These are phyloP conservation scores for Aspergillus thermomutatus DNA, from an alignment of 2,329 filamentous ascomycete genomes.

Conservation along the genomic window DNA sequence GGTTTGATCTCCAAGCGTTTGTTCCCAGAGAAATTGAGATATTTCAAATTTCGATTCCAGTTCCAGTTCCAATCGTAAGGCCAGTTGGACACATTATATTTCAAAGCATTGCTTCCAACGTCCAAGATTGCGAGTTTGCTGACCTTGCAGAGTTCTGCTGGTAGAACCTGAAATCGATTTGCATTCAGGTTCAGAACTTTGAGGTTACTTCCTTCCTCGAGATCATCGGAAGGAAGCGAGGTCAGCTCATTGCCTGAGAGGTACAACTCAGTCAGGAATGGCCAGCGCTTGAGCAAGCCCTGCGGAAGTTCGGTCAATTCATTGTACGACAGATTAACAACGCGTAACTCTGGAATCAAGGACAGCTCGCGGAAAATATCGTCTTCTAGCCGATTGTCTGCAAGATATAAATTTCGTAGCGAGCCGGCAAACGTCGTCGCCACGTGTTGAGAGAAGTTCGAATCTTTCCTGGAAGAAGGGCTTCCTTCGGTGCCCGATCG, in stretches of 20 bases:
- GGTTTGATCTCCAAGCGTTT: slow-evolving; percentile 88
- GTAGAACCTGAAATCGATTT: slow-evolving; percentile 96
- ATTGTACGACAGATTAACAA: slow-evolving; percentile 94
- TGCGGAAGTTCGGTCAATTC: slow-evolving; percentile 89
- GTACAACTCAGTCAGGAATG: slow-evolving; percentile 85
- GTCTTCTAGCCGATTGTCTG: slow-evolving; percentile 90
- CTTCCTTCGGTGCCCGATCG: slow-evolving; percentile 59
- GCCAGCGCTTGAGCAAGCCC: slow-evolving; percentile 83
- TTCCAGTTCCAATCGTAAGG: slow-evolving; percentile 99
- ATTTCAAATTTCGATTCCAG: slow-evolving; percentile 90
- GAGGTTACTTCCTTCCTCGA: slow-evolving; percentile 83
- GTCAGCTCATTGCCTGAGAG: slow-evolving; percentile 93
- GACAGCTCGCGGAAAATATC: slow-evolving; percentile 92
- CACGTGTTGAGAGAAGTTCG: slow-evolving; percentile 73
- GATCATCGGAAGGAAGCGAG: slow-evolving; percentile 84
- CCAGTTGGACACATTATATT: slow-evolving; percentile 99
- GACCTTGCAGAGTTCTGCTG: slow-evolving; percentile 90
- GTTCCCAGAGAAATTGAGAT: slow-evolving; percentile 94
- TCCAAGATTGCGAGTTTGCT: slow-evolving; percentile 89
- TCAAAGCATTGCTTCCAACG: slow-evolving; percentile 89
- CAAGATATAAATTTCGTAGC: slow-evolving; percentile 77
- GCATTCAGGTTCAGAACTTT: slow-evolving; percentile 93
- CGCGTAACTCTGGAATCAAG: slow-evolving; percentile 74
- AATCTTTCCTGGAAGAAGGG: slow-evolving; percentile 74
- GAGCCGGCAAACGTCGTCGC: slow-evolving; percentile 85